Conservation (phyloP, 75 land plant genomes). For the Ceratopteris richardii region DNA sequence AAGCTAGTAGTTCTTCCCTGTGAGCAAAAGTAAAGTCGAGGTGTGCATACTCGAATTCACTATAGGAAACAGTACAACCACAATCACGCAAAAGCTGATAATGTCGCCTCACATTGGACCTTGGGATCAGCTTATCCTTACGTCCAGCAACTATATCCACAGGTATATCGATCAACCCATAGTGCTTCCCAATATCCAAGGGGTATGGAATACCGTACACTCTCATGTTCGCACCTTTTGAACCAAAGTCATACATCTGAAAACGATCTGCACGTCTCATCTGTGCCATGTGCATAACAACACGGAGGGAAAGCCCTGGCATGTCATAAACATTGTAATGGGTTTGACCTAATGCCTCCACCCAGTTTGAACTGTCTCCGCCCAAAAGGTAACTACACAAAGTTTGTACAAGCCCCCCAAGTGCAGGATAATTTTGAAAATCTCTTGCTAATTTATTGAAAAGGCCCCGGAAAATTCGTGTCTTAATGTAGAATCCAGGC, state of each 20-base stretch:
- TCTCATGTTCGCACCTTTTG: conserved; percentile 44
- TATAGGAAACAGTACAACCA: conserved; percentile 62
- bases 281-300: conserved; percentile 76
- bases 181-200: conserved; percentile 63
- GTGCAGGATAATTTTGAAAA: conserved; percentile 88
- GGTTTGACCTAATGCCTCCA: conserved; percentile 73
- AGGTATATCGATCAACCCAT: conserved; percentile 76
- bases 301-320: conserved; percentile 81
- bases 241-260: conserved; percentile 88
- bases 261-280: conserved; percentile 63
- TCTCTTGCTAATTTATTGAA: conserved; percentile 92
- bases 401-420: conserved; percentile 93
- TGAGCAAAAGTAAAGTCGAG: conserved; percentile 67
- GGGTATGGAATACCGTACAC: conserved; percentile 73
- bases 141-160: conserved; percentile 83
- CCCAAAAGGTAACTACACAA: conserved; percentile 67
- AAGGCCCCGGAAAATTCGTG: conserved; percentile 81
- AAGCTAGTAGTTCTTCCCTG: conserved; percentile 55
- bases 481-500: conserved; percentile 88
- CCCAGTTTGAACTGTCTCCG: conserved; percentile 98
- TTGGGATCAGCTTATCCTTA: conserved; percentile 70
- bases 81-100: conserved; percentile 58
- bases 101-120: conserved; percentile 83
- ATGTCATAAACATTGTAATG: conserved; percentile 99
- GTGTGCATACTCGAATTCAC: conserved; percentile 87